Conservation (phyloP, 805 yeast genomes). For the Phaffomyces opuntiae region DNA sequence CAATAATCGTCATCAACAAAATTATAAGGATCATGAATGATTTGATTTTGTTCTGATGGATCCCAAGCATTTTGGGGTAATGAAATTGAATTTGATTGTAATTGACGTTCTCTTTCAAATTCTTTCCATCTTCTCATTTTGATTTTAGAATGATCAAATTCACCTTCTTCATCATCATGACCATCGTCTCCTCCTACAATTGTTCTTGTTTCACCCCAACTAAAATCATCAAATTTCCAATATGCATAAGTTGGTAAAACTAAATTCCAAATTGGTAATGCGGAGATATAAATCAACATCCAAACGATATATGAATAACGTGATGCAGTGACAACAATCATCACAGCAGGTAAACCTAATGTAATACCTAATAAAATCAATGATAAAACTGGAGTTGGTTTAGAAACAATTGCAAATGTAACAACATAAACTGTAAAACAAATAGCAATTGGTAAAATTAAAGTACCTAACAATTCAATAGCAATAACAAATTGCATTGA, state of each 20-base stretch:
- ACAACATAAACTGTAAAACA: slow-evolving; percentile 76
- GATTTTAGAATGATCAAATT: slow-evolving; percentile 86
- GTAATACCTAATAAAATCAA: slow-evolving; percentile 69
- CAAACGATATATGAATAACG: slow-evolving; percentile 66
- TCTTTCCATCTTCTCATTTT: slow-evolving; percentile 94
- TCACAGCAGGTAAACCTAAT: slow-evolving; percentile 78
- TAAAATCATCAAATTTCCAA: slow-evolving; percentile 94
- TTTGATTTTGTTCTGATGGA: slow-evolving; percentile 14
- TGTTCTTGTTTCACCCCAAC: slow-evolving; percentile 95
- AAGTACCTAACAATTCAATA: slow-evolving; percentile 79
- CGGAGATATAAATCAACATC: slow-evolving; percentile 70
- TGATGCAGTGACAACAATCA: slow-evolving; percentile 77
- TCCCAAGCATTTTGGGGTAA: slow-evolving; percentile 23
- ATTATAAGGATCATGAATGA: slow-evolving; percentile 4
- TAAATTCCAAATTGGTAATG: slow-evolving; percentile 93
- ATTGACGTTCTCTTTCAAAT: slow-evolving; percentile 58
- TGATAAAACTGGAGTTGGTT: slow-evolving; percentile 73
- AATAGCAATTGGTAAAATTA: slow-evolving; percentile 85
- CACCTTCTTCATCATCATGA: slow-evolving; percentile 69
- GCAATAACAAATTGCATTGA: slow-evolving; percentile 90
- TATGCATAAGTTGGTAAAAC: slow-evolving; percentile 79
- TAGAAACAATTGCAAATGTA: slow-evolving; percentile 57
- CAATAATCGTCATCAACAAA: slow-evolving; percentile 8
- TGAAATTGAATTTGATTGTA: slow-evolving; percentile 9
- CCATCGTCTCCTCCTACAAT: slow-evolving; percentile 62